These are phyloP conservation scores for Lodderomyces elongisporus DNA, from an alignment of 1,139 yeast species.

Conservation along the genomic window DNA sequence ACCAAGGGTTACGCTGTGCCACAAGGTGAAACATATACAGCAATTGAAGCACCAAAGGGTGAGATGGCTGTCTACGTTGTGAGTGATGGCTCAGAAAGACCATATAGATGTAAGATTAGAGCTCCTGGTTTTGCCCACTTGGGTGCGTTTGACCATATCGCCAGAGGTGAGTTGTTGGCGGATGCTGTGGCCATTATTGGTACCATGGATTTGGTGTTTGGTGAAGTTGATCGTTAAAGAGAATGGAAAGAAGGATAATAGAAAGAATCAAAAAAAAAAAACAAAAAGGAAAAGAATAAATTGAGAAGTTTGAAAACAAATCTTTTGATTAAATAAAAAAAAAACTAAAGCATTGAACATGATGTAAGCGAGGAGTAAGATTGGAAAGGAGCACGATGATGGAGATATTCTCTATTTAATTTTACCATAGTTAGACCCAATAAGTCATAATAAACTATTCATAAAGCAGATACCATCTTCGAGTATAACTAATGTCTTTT, in stretches of 20 bases:
- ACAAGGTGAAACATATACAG: constrained; percentile 86
- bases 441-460: no score
- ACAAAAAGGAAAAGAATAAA: neutral
- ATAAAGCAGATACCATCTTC: no score
- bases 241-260: neutral
- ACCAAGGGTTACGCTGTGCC: constrained; percentile 90
- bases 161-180: constrained; percentile 83
- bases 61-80: constrained; percentile 92
- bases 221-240: constrained; percentile 79
- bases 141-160: constrained; percentile 81
- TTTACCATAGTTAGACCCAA: no score
- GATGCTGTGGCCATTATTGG: constrained; percentile 94
- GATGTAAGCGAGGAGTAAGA: no score
- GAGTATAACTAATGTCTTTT: no score
- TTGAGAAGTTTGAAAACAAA: neutral
- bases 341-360: neutral
- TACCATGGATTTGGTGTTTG: constrained; percentile 92
- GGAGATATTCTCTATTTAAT: no score
- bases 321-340: neutral
- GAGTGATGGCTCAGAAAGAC: constrained; percentile 86
- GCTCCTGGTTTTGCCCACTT: constrained; percentile 91
- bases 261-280: constrained; percentile 1
- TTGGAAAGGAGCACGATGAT: no score
- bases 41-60: constrained; percentile 93
- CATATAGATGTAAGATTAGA: constrained; percentile 88